Evolutionary conservation across 2,329 filamentous ascomycete genomes (phyloP), one percentile per base, ranked within the genome.

Genomic region (Penicillium janthinellum): DNA sequence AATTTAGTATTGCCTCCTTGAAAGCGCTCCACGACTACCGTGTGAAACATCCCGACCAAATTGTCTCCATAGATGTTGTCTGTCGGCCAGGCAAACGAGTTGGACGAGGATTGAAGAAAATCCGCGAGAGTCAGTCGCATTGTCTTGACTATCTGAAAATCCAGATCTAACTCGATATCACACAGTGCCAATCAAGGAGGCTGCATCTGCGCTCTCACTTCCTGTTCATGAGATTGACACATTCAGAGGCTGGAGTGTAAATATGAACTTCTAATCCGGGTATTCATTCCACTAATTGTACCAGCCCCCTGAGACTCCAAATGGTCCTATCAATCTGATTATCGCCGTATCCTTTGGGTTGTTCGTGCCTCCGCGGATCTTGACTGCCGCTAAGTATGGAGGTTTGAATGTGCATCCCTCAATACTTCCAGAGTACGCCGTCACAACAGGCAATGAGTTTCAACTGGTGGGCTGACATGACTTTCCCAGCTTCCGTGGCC

Each of bases 401-500:
- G 95, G 95, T 0, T 78, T 99, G 3, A 99, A 99, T 75, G 84
- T 99, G 2, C 95, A 99, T 71, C 95, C 95, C 1, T 98, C 94
- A 0, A 78, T 97, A 31, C 84, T 99, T 14, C 94, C 93, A 4
- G 89, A 95, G 88, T 91, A 81, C 66, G 81, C 71, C 48, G 31
- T 41, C 1, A 8, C 44, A 7, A 7, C 5, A 31, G 45, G 28
- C 54, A 17, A 58, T 12, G 3, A 20, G 12, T 20, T 45, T 7
- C 44, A 42, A 20, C 8, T 5, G 15, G 6, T 17, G 44, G 12
- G 14, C 34, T 37, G 22, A 31, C 6, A 22, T 44, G 38, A 14
- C 37, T 45, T 51, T 4, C 22, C 48, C 58, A 91, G 89, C 72
- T 86, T 96, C 60, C 88, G 90, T 59, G 95, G 95, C 2, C 86